Percentiles rank a stretch among this genome's conserved stretches.
Conservation (phyloP, 192 early-diverging fungal species). For the Dissophora globulifera region DNA sequence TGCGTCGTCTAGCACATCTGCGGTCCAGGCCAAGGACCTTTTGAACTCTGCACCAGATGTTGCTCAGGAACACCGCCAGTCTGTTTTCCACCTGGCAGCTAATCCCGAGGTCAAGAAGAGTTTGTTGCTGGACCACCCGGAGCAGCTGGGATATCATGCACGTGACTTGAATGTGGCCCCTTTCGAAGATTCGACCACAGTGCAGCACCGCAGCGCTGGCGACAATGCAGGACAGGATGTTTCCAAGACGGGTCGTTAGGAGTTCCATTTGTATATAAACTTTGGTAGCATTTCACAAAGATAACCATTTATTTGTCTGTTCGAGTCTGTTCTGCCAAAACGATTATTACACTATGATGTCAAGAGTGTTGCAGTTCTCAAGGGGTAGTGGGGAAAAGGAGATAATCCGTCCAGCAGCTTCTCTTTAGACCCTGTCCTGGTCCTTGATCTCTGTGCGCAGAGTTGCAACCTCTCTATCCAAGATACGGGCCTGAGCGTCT, state of each 20-base stretch:
- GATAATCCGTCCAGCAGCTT: too few species aligned
- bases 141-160: conserved; percentile 34
- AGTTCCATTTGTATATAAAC: too few species aligned
- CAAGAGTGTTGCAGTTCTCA: too few species aligned
- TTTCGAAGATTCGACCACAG: conserved; percentile 6
- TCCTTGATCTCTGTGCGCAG: conserved; percentile 54
- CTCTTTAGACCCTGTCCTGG: conserved; percentile 50
- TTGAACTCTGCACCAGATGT: conserved; percentile 16
- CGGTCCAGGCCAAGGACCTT: background rate
- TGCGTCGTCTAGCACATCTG: background rate
- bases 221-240: background rate
- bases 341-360: too few species aligned
- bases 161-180: conserved; percentile 14
- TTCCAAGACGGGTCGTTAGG: conserved; percentile 21
- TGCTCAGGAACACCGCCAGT: conserved; percentile 24
- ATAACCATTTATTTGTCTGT: too few species aligned
- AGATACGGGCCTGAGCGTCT: conserved; percentile 69
- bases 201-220: conserved; percentile 7
- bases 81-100: conserved; percentile 31
- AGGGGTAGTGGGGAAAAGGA: too few species aligned
- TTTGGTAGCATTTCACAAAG: too few species aligned
- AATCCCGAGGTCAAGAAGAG: conserved; percentile 40
- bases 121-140: conserved; percentile 31
- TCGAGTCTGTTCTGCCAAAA: too few species aligned
- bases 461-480: conserved; percentile 71